These are phyloP conservation scores for Colletotrichum tanaceti DNA, from an alignment of 2,329 filamentous ascomycete genomes.

Conservation along the genomic window DNA sequence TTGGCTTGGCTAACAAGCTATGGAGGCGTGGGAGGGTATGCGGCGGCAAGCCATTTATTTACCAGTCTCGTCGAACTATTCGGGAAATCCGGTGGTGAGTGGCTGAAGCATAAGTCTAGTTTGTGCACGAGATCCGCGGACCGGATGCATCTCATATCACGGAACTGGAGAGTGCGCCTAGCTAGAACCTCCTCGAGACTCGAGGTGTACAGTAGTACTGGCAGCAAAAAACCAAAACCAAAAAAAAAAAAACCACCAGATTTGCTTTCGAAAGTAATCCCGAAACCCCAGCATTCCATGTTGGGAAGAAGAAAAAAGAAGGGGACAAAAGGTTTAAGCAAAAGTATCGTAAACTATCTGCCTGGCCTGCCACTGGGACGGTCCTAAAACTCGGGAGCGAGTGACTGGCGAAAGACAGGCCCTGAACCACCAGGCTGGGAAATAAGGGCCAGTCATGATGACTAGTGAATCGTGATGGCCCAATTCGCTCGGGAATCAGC, in stretches of 20 bases:
- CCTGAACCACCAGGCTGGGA: constrained; percentile 33
- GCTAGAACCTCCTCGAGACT: not conserved
- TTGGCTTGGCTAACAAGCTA: not conserved
- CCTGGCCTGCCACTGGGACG: constrained; percentile 10
- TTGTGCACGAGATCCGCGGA: not conserved
- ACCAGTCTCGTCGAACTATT: not conserved
- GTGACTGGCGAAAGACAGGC: constrained; percentile 12
- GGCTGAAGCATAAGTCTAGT: not conserved
- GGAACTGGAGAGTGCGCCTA: not conserved
- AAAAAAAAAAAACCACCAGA: too few relatives aligned
- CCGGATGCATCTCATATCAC: not conserved
- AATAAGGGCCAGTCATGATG: constrained; percentile 25
- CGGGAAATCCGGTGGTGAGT: not conserved
- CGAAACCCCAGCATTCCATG: constrained; percentile 32
- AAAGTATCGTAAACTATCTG: not conserved
- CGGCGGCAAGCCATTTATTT: not conserved
- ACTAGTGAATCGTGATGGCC: constrained; percentile 12
- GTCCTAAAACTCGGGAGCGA: not conserved
- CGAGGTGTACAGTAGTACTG: too few relatives aligned
- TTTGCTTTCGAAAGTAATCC: constrained; percentile 13
- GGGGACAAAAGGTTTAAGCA: not conserved
- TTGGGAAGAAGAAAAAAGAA: not conserved
- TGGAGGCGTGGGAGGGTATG: too few relatives aligned
- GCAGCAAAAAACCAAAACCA: not conserved
- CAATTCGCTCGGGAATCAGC: constrained; percentile 21